Percentiles rank a stretch among this genome's conserved stretches.
These are phyloP conservation scores for Sarocladium brachiariae DNA, from an alignment of 2,329 filamentous ascomycete genomes.

Conservation along the genomic window DNA sequence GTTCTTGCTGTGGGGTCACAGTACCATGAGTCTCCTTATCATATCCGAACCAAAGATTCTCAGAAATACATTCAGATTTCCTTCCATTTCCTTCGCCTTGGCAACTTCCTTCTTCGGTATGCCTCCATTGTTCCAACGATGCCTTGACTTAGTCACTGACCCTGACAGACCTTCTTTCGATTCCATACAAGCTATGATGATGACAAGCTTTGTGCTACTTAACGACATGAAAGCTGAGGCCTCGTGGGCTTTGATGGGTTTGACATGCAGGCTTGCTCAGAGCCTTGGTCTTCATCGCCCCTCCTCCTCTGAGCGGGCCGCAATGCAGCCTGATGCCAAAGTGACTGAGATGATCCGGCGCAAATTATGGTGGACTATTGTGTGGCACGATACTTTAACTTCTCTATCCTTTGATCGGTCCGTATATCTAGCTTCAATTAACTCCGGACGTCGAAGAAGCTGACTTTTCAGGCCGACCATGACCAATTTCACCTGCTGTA, in stretches of 20 bases:
- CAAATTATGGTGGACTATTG: slow-evolving; percentile 57
- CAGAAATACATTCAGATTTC: slow-evolving; percentile 58
- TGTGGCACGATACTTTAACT: slow-evolving; percentile 61
- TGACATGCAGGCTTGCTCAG: slow-evolving; percentile 59
- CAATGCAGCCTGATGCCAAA: slow-evolving; percentile 31
- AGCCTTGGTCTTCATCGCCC: slow-evolving; percentile 53
- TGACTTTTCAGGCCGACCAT: slow-evolving; percentile 44
- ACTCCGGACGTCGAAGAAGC: neutral
- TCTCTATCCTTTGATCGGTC: slow-evolving; percentile 60
- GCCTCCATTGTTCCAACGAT: slow-evolving; percentile 7
- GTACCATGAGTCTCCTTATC: slow-evolving; percentile 58
- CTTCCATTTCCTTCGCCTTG: slow-evolving; percentile 57
- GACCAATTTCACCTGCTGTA: slow-evolving; percentile 51
- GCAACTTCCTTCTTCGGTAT: slow-evolving; percentile 55
- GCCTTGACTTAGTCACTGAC: neutral
- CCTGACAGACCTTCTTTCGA: slow-evolving; percentile 51
- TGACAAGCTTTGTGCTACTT: slow-evolving; percentile 56
- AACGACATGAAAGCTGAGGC: slow-evolving; percentile 67
- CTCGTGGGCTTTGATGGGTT: slow-evolving; percentile 57
- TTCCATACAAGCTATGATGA: slow-evolving; percentile 56
- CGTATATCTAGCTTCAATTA: neutral
- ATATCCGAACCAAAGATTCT: slow-evolving; percentile 50
- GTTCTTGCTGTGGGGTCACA: slow-evolving; percentile 60
- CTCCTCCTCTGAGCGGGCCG: slow-evolving; percentile 32
- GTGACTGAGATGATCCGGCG: slow-evolving; percentile 49